A percentile compares a stretch with the other conserved stretches of the same genome.
phyloP scores from a whole-genome alignment of 768 basidiomycete genomes.

The Pholiota conissans region DNA sequence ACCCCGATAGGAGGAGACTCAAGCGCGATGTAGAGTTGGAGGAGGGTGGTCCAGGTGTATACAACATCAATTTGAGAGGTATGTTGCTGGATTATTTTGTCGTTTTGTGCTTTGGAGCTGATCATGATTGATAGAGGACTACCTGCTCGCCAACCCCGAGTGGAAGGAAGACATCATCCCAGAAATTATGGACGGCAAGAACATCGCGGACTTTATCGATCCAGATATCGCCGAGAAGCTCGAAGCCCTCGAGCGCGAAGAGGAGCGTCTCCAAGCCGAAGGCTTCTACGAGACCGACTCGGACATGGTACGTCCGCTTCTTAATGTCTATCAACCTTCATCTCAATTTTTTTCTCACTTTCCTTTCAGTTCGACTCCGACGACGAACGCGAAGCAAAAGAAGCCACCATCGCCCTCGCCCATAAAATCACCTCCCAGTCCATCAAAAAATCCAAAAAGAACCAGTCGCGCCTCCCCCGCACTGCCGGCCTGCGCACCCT shows the following conservation, averaged over 20 bases:
- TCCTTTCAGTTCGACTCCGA: constrained; percentile 55
- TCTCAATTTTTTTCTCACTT: not conserved
- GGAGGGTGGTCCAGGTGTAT: constrained; percentile 89
- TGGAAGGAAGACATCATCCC: constrained; percentile 98
- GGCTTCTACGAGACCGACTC: constrained; percentile 94
- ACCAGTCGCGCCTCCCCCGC: constrained; percentile 75
- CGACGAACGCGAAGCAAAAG: constrained; percentile 78
- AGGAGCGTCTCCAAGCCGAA: constrained; percentile 90
- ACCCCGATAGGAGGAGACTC: constrained; percentile 73
- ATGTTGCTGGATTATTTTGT: constrained; percentile 25
- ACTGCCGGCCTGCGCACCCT: constrained; percentile 71
- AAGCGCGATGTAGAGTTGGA: constrained; percentile 83
- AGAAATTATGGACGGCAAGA: constrained; percentile 99
- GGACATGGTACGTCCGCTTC: constrained; percentile 73
- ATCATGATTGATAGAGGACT: constrained; percentile 66
- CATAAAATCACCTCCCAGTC: constrained; percentile 73
- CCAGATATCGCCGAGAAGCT: constrained; percentile 96
- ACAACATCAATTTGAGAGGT: constrained; percentile 90
- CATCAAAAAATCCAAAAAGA: constrained; percentile 86
- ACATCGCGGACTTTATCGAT: constrained; percentile 97
- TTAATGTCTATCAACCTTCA: too few relatives aligned
- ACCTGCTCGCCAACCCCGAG: constrained; percentile 81
- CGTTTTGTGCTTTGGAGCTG: not conserved
- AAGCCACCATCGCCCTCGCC: constrained; percentile 55
- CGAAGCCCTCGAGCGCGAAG: constrained; percentile 95